phyloP scores from a whole-genome alignment of 2,329 filamentous ascomycete genomes.

The Pyrenophora graminea region DNA sequence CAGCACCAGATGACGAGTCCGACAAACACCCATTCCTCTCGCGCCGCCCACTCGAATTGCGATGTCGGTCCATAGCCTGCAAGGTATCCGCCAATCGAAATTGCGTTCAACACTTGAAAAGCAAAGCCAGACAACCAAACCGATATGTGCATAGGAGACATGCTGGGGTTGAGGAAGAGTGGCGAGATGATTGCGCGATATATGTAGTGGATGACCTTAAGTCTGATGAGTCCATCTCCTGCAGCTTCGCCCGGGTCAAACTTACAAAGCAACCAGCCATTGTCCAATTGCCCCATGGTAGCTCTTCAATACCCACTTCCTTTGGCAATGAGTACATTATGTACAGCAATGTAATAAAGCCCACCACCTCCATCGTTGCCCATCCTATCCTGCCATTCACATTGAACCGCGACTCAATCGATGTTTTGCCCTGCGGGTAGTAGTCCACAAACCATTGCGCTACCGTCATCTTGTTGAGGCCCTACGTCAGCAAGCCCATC shows the following conservation, averaged over 20 bases:
- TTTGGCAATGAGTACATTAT: slow-evolving; percentile 71
- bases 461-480: slow-evolving; percentile 63
- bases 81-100: slow-evolving; percentile 78
- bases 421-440: slow-evolving; percentile 94
- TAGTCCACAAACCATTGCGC: slow-evolving; percentile 74
- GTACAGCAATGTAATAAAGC: slow-evolving; percentile 78
- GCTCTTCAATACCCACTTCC: slow-evolving; percentile 57
- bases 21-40: slow-evolving; percentile 54
- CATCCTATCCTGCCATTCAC: slow-evolving; percentile 87
- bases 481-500: background rate
- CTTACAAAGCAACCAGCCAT: slow-evolving; percentile 69
- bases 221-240: slow-evolving; percentile 8
- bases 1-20: slow-evolving; percentile 77
- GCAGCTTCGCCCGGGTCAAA: slow-evolving; percentile 5
- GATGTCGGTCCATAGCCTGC: slow-evolving; percentile 76
- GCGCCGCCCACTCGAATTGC: slow-evolving; percentile 56
- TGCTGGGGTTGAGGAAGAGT: slow-evolving; percentile 78
- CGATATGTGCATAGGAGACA: slow-evolving; percentile 81
- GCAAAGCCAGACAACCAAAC: slow-evolving; percentile 66
- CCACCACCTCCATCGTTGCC: slow-evolving; percentile 84
- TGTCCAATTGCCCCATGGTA: slow-evolving; percentile 79
- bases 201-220: slow-evolving; percentile 77
- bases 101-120: slow-evolving; percentile 83
- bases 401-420: slow-evolving; percentile 73
- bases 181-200: slow-evolving; percentile 88